Evolutionary conservation across 2,329 filamentous ascomycete species (phyloP).

Genomic region (Cadophora sp.): DNA sequence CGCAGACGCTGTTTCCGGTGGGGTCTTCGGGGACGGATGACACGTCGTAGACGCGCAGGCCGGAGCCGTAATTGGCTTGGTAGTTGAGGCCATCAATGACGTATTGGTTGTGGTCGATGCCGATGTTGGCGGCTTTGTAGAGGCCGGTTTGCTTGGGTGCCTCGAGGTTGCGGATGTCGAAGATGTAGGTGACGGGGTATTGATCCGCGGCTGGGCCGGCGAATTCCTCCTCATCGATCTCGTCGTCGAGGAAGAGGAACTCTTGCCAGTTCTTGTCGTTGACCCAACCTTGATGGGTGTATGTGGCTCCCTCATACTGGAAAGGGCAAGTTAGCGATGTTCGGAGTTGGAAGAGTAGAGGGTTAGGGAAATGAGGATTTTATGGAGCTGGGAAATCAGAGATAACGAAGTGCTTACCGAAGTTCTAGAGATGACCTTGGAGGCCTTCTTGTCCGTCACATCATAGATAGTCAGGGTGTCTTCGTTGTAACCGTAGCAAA

Average conservation of each 20-base stretch:
- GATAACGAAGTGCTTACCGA: constrained; percentile 28
- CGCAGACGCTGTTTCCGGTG: constrained; percentile 48
- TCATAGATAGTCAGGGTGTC: constrained; percentile 53
- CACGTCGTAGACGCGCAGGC: constrained; percentile 49
- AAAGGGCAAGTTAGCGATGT: background rate
- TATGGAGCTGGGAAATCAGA: background rate
- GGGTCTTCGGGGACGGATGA: constrained; percentile 47
- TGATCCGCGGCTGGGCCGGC: constrained; percentile 51
- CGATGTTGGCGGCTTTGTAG: constrained; percentile 49
- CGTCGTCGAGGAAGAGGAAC: constrained; percentile 30
- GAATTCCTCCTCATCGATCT: constrained; percentile 52
- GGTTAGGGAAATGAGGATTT: no score
- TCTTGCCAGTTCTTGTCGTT: constrained; percentile 26
- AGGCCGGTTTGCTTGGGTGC: constrained; percentile 51
- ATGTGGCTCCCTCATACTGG: constrained; percentile 55
- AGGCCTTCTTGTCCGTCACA: constrained; percentile 48
- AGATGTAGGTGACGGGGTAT: constrained; percentile 58
- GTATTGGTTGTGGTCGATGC: constrained; percentile 57
- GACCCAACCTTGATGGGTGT: constrained; percentile 57
- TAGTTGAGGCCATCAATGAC: constrained; percentile 51
- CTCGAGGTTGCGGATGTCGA: constrained; percentile 52
- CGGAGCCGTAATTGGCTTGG: constrained; percentile 58
- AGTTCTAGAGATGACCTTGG: constrained; percentile 53
- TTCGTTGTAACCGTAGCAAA: constrained; percentile 39
- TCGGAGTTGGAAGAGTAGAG: background rate